phyloP scores from a whole-genome alignment of 2,329 filamentous ascomycete species.

The Elsinoe batatas region DNA sequence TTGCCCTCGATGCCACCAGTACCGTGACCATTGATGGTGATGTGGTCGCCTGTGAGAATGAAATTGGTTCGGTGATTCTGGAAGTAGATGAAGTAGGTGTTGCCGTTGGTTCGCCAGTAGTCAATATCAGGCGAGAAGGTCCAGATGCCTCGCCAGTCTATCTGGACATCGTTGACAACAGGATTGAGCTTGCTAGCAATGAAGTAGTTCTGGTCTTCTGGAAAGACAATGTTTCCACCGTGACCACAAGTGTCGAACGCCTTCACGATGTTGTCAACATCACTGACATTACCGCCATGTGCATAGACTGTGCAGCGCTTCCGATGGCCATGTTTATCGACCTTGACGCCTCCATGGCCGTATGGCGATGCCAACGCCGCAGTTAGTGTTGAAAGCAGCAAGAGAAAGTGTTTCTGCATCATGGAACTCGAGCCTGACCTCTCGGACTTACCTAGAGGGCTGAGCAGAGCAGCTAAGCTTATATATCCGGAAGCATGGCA shows the following conservation, averaged over 20 bases:
- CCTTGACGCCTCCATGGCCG: not conserved
- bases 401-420: not conserved
- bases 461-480: not conserved
- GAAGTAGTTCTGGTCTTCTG: slow-evolving; percentile 40
- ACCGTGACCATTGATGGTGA: slow-evolving; percentile 42
- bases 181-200: slow-evolving; percentile 43
- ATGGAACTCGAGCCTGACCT: not conserved
- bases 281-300: slow-evolving; percentile 29
- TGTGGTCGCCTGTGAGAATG: slow-evolving; percentile 40
- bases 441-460: not conserved
- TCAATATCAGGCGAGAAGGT: slow-evolving; percentile 41
- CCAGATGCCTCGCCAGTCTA: slow-evolving; percentile 47
- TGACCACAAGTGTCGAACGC: slow-evolving; percentile 33
- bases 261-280: slow-evolving; percentile 33
- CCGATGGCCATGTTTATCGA: slow-evolving; percentile 3
- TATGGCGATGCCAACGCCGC: not conserved
- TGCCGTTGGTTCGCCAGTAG: slow-evolving; percentile 39
- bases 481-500: slow-evolving; percentile 2
- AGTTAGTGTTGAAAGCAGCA: not conserved
- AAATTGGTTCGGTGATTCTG: slow-evolving; percentile 49
- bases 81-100: slow-evolving; percentile 44
- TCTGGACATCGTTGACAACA: slow-evolving; percentile 38
- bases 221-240: slow-evolving; percentile 41
- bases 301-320: slow-evolving; percentile 33
- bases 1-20: slow-evolving; percentile 48